A percentile compares a stretch with the other conserved stretches of the same genome.
phyloP scores from a whole-genome alignment of 345 rosid genomes.

The Aquilaria yunnanensis region DNA sequence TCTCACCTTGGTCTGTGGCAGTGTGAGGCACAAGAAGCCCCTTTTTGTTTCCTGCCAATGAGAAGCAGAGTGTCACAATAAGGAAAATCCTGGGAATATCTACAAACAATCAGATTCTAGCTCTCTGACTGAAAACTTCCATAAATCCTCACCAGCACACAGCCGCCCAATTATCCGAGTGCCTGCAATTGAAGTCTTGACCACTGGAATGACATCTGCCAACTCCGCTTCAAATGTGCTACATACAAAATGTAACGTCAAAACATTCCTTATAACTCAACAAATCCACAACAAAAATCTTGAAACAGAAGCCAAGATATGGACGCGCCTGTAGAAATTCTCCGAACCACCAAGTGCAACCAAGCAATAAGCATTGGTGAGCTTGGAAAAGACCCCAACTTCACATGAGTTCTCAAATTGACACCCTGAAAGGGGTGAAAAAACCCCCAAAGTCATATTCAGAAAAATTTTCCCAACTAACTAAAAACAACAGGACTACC shows the following conservation, averaged over 20 bases:
- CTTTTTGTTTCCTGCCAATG: conserved; percentile 71
- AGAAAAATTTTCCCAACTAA: neutral
- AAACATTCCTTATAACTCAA: conserved; percentile 5
- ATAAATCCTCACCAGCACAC: conserved; percentile 56
- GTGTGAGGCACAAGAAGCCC: conserved; percentile 95
- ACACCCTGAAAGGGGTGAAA: conserved; percentile 2
- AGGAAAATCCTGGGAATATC: neutral
- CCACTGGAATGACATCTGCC: conserved; percentile 78
- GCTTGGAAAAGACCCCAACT: conserved; percentile 40
- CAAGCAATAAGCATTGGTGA: conserved; percentile 40
- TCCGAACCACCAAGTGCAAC: conserved; percentile 58
- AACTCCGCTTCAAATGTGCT: conserved; percentile 85
- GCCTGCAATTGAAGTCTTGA: conserved; percentile 82
- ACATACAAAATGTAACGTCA: neutral
- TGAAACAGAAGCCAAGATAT: neutral
- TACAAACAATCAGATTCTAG: neutral
- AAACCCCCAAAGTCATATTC: neutral
- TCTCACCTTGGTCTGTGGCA: conserved; percentile 92
- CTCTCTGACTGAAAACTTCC: neutral
- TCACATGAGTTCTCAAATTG: conserved; percentile 27
- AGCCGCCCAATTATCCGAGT: conserved; percentile 84
- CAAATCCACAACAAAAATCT: neutral
- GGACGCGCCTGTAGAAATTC: conserved; percentile 66
- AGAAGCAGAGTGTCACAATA: neutral
- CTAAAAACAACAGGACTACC: neutral